These are phyloP conservation scores for Picochlorum sp. DNA, from an alignment of 139 green algal species.

Conservation along the genomic window DNA sequence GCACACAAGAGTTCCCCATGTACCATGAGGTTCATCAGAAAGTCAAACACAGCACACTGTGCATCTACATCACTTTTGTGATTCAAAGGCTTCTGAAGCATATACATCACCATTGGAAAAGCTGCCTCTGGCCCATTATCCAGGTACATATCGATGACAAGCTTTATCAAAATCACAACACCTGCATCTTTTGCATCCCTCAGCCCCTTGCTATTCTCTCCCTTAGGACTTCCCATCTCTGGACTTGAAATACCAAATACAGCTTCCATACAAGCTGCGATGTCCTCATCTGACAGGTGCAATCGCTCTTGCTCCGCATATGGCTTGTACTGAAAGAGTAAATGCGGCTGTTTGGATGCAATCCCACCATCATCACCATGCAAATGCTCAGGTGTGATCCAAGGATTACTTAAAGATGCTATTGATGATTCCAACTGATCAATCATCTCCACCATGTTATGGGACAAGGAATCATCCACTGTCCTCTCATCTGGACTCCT, in stretches of 20 bases:
- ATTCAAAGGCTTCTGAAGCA: slow-evolving; percentile 44
- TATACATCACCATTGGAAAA: slow-evolving; percentile 50
- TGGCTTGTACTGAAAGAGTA: slow-evolving; percentile 39
- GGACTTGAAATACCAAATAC: slow-evolving; percentile 21
- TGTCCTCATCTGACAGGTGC: slow-evolving; percentile 18
- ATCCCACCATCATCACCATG: neutral
- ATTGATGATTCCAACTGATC: neutral
- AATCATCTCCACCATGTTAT: neutral
- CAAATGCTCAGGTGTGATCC: slow-evolving; percentile 4
- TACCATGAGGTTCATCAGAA: slow-evolving; percentile 64
- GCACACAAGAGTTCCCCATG: slow-evolving; percentile 38
- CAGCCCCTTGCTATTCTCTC: neutral
- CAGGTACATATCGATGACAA: slow-evolving; percentile 63
- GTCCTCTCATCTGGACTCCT: too few relatives aligned
- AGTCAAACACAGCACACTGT: slow-evolving; percentile 48
- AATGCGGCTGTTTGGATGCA: neutral
- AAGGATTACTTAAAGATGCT: neutral
- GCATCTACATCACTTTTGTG: neutral
- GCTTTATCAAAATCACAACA: slow-evolving; percentile 54
- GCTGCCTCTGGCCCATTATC: slow-evolving; percentile 27
- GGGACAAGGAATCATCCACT: neutral
- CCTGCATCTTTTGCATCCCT: slow-evolving; percentile 28
- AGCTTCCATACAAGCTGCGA: slow-evolving; percentile 41
- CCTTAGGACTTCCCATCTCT: neutral
- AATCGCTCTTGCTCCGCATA: slow-evolving; percentile 45